Evolutionary conservation across 2,329 filamentous ascomycete genomes (phyloP).

Genomic region (Exophiala sp.): DNA sequence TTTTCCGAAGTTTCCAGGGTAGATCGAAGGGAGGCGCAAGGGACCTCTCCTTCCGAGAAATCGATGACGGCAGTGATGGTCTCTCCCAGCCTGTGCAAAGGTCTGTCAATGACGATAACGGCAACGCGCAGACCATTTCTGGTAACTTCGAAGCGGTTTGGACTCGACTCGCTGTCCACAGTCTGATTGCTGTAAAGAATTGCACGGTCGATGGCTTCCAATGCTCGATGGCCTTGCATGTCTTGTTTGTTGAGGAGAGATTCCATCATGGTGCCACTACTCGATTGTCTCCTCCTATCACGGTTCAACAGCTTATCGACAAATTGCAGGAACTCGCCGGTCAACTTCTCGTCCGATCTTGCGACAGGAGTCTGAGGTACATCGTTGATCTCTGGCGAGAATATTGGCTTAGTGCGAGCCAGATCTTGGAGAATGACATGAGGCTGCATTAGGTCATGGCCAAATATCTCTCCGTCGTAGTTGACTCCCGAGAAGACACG

Average conservation of each 20-base stretch:
- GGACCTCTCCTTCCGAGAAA: slow-evolving; percentile 71
- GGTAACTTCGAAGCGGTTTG: slow-evolving; percentile 94
- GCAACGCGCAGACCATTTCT: slow-evolving; percentile 89
- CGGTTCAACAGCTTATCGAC: slow-evolving; percentile 27
- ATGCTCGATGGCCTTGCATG: slow-evolving; percentile 52
- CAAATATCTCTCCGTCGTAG: slow-evolving; percentile 78
- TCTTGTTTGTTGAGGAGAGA: slow-evolving; percentile 6
- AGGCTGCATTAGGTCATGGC: slow-evolving; percentile 90
- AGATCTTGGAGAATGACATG: slow-evolving; percentile 85
- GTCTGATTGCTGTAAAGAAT: slow-evolving; percentile 78
- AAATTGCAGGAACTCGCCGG: slow-evolving; percentile 47
- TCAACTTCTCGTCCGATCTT: slow-evolving; percentile 61
- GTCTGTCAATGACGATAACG: slow-evolving; percentile 81
- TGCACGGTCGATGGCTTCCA: slow-evolving; percentile 84
- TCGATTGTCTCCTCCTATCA: slow-evolving; percentile 26
- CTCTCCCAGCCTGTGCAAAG: slow-evolving; percentile 86
- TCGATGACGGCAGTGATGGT: slow-evolving; percentile 80
- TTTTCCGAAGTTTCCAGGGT: slow-evolving; percentile 84
- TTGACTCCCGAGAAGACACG: slow-evolving; percentile 91
- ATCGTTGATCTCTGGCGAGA: slow-evolving; percentile 40
- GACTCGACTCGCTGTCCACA: slow-evolving; percentile 66
- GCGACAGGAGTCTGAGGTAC: slow-evolving; percentile 39
- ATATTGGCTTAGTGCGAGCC: slow-evolving; percentile 61
- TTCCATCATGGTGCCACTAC: slow-evolving; percentile 23
- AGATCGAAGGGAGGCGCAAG: slow-evolving; percentile 80